A percentile compares a stretch with the other conserved stretches of the same genome.
Conservation (phyloP, 2,329 filamentous ascomycete genomes). For the Pestalotiopsis sp. region DNA sequence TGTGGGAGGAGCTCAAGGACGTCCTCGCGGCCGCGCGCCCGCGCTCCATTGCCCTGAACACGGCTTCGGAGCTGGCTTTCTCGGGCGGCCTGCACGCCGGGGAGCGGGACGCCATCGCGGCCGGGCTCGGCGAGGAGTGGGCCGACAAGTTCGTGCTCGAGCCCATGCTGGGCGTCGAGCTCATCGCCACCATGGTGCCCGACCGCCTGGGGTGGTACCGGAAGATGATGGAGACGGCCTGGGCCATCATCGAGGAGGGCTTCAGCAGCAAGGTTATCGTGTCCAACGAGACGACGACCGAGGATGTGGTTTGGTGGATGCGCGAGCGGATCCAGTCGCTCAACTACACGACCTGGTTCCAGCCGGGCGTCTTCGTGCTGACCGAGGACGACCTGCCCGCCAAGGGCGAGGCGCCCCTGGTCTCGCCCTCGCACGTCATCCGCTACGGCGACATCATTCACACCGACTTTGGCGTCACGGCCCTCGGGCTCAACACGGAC, state of each 20-base stretch:
- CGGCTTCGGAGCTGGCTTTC: conserved; percentile 47
- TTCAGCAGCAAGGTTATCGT: conserved; percentile 46
- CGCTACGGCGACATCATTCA: conserved; percentile 50
- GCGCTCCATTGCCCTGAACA: conserved; percentile 45
- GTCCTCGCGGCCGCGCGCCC: conserved; percentile 41
- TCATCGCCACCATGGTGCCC: conserved; percentile 46
- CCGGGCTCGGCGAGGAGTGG: conserved; percentile 42
- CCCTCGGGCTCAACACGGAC: conserved; percentile 50
- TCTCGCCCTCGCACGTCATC: conserved; percentile 33
- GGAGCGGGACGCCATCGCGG: conserved; percentile 40
- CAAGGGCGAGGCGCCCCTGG: conserved; percentile 19
- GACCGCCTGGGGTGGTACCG: conserved; percentile 45
- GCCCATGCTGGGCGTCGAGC: conserved; percentile 49
- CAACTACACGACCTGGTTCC: conserved; percentile 58
- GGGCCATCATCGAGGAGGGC: conserved; percentile 50
- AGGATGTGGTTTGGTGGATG: conserved; percentile 55
- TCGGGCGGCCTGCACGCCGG: conserved; percentile 51
- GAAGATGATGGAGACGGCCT: conserved; percentile 51
- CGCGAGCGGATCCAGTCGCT: conserved; percentile 49
- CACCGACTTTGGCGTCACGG: conserved; percentile 52
- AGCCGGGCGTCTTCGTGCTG: conserved; percentile 48
- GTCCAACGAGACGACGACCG: conserved; percentile 45
- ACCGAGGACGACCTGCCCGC: conserved; percentile 25
- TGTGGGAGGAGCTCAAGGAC: conserved; percentile 43
- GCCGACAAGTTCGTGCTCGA: conserved; percentile 40